Conservation (phyloP, 495 filamentous ascomycete species). For the Aspergillus ostianus region DNA sequence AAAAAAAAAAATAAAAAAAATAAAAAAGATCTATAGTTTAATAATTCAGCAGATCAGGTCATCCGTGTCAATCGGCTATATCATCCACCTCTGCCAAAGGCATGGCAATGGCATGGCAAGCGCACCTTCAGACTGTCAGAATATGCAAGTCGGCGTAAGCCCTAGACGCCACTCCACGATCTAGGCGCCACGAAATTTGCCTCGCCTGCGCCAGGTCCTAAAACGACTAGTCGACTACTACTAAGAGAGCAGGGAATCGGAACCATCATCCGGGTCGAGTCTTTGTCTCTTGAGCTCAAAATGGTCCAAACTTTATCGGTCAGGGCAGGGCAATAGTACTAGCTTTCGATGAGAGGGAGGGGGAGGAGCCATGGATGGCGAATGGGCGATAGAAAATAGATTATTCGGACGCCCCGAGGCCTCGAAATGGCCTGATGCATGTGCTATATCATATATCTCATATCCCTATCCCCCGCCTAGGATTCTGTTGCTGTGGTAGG, state of each 20-base stretch:
- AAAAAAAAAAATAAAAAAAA: background rate
- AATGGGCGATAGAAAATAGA: background rate
- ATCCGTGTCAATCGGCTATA: background rate
- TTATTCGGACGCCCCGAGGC: background rate
- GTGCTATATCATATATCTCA: conserved; percentile 1
- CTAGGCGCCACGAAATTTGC: background rate
- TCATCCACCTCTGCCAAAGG: background rate
- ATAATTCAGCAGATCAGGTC: background rate
- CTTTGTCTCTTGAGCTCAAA: background rate
- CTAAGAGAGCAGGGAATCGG: background rate
- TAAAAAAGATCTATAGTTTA: background rate
- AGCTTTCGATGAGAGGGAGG: background rate
- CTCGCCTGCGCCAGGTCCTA: background rate
- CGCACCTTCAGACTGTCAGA: background rate
- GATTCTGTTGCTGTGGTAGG: background rate
- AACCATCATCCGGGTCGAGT: background rate
- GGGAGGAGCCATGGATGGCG: background rate
- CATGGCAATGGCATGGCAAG: background rate
- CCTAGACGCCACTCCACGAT: conserved; percentile 4
- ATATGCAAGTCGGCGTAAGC: conserved; percentile 1
- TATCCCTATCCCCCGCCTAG: background rate
- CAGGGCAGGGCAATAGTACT: background rate
- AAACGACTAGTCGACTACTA: background rate
- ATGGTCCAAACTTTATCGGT: conserved; percentile 3
- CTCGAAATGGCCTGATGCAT: background rate